Evolutionary conservation across 2,329 filamentous ascomycete species (phyloP).

Genomic region (Diaporthe helianthi): DNA sequence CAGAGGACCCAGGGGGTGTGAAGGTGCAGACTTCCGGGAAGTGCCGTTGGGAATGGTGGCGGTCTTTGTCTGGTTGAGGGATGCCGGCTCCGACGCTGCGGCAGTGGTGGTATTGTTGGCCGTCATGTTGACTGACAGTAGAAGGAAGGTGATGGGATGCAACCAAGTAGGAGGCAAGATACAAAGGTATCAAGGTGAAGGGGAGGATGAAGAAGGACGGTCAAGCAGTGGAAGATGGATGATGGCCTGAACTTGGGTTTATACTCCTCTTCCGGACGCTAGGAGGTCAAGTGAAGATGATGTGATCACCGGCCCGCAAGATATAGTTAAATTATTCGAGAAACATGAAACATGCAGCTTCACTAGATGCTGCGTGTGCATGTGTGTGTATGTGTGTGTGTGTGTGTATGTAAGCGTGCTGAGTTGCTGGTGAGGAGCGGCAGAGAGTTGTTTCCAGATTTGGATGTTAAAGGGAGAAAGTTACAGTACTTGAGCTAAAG

Average conservation of each 20-base stretch:
- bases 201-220: no score
- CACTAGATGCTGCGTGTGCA: no score
- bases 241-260: neutral
- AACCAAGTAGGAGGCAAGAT: neutral
- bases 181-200: neutral
- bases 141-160: neutral
- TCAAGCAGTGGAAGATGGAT: no score
- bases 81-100: neutral
- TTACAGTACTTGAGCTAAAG: neutral
- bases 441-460: neutral
- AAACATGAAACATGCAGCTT: neutral
- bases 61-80: conserved; percentile 18
- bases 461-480: conserved; percentile 20
- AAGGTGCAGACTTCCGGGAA: conserved; percentile 14
- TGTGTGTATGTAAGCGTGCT: no score
- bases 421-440: neutral
- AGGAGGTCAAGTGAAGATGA: neutral
- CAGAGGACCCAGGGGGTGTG: conserved; percentile 67
- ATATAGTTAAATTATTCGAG: conserved; percentile 5
- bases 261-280: neutral
- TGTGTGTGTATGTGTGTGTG: no score
- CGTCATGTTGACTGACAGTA: conserved; percentile 16
- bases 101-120: conserved; percentile 23
- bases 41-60: conserved; percentile 1
- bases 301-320: neutral